These are phyloP conservation scores for Aphanomyces euteiches DNA, from an alignment of 352 stramenopile genomes.

Conservation along the genomic window DNA sequence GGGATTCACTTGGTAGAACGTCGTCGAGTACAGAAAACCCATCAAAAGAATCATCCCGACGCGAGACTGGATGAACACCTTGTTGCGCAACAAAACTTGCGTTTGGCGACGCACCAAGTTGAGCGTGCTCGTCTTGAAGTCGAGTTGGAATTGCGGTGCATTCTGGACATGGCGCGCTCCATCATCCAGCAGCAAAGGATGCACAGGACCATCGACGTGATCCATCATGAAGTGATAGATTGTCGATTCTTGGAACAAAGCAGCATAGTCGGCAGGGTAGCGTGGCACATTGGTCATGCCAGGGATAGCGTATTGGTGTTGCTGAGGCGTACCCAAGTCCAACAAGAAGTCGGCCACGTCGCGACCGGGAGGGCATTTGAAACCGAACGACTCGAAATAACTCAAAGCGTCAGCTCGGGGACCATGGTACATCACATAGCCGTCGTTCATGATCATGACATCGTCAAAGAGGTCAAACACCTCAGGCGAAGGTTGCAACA, in stretches of 20 bases:
- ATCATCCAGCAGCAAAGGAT: constrained; percentile 30
- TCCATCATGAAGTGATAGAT: constrained; percentile 44
- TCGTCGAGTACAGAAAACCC: constrained; percentile 40
- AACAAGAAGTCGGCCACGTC: constrained; percentile 50
- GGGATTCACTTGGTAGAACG: constrained; percentile 45
- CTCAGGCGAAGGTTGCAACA: constrained; percentile 90
- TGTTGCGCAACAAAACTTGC: constrained; percentile 40
- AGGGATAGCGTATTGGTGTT: constrained; percentile 40
- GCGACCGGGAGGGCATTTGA: constrained; percentile 42
- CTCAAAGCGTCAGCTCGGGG: constrained; percentile 48
- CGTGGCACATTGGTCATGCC: constrained; percentile 18
- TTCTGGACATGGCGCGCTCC: constrained; percentile 36
- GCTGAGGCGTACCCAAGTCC: constrained; percentile 41
- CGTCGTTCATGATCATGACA: constrained; percentile 82
- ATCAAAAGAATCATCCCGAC: constrained; percentile 40
- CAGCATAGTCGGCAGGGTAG: constrained; percentile 46
- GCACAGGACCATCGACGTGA: constrained; percentile 31
- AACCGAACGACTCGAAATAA: constrained; percentile 82
- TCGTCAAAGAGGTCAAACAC: constrained; percentile 91
- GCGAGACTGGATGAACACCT: constrained; percentile 39
- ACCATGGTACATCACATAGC: constrained; percentile 85
- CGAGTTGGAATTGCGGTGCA: constrained; percentile 41
- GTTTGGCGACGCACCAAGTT: constrained; percentile 40
- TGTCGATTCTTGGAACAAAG: constrained; percentile 39
- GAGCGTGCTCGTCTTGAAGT: constrained; percentile 28